These are phyloP conservation scores for Plectosphaerella plurivora DNA, from an alignment of 2,329 filamentous ascomycete species.

Conservation along the genomic window DNA sequence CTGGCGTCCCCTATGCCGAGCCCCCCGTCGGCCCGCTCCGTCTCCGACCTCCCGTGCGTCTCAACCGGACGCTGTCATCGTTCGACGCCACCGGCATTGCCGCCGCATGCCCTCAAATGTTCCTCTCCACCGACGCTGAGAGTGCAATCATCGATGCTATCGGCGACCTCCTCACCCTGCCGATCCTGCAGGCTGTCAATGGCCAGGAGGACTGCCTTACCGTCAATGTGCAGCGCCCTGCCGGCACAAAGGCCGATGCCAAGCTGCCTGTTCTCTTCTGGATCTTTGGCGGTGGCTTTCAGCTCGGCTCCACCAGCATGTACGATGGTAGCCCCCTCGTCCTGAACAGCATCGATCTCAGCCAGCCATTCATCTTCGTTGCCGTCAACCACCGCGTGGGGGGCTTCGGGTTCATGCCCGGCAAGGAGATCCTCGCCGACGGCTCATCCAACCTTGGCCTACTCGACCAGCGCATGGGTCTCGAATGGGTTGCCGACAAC, in stretches of 20 bases:
- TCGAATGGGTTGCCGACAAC: conserved; percentile 76
- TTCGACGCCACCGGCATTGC: conserved; percentile 55
- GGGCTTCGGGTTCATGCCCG: conserved; percentile 70
- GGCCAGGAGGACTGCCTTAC: conserved; percentile 63
- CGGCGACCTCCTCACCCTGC: conserved; percentile 46
- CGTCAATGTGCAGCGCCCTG: conserved; percentile 55
- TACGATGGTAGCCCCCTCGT: conserved; percentile 50
- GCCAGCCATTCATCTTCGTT: conserved; percentile 69
- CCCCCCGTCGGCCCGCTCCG: conserved; percentile 63
- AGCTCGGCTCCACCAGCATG: conserved; percentile 44
- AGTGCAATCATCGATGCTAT: conserved; percentile 38
- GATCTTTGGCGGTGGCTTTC: conserved; percentile 67
- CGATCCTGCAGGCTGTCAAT: conserved; percentile 51
- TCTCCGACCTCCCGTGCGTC: conserved; percentile 61
- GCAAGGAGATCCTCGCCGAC: conserved; percentile 62
- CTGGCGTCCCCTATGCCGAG: conserved; percentile 71
- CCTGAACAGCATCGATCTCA: conserved; percentile 35
- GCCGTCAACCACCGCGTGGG: conserved; percentile 74
- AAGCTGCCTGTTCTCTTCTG: conserved; percentile 66
- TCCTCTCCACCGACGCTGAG: conserved; percentile 44
- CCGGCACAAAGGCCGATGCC: conserved; percentile 45
- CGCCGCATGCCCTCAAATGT: conserved; percentile 68
- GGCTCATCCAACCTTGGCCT: conserved; percentile 68
- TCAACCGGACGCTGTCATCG: conserved; percentile 53
- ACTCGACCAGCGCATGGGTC: conserved; percentile 65